Evolutionary conservation across 352 stramenopile genomes (phyloP).

Genomic region (Blastocystis sp.): DNA sequence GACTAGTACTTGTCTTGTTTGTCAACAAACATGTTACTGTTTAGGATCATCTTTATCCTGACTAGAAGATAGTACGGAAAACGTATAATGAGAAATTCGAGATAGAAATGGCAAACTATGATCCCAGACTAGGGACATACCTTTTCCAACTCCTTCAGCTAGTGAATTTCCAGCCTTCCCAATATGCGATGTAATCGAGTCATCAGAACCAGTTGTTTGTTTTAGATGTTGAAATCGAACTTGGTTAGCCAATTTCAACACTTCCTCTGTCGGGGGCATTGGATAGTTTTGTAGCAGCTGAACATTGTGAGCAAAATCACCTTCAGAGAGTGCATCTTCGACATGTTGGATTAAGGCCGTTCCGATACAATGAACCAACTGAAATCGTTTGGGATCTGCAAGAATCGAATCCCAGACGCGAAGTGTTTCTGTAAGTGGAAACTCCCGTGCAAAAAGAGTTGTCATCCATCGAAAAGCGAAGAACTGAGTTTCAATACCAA

Average conservation of each 20-base stretch:
- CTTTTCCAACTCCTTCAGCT: not conserved
- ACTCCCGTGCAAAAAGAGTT: constrained; percentile 79
- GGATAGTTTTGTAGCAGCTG: constrained; percentile 73
- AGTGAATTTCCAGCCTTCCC: not conserved
- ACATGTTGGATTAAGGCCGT: constrained; percentile 78
- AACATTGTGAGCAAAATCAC: constrained; percentile 72
- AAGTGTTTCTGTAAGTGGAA: constrained; percentile 77
- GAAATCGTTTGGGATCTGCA: constrained; percentile 76
- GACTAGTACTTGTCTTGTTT: not conserved
- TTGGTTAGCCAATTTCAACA: constrained; percentile 67
- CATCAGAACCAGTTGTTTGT: not conserved
- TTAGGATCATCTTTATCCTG: not conserved
- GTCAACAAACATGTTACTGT: not conserved
- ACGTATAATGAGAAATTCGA: too few relatives aligned
- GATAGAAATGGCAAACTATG: not conserved
- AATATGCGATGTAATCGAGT: not conserved
- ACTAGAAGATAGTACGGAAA: too few relatives aligned
- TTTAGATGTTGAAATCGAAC: constrained; percentile 53
- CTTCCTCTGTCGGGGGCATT: constrained; percentile 54
- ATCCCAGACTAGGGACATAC: not conserved
- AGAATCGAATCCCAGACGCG: constrained; percentile 82
- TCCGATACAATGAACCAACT: constrained; percentile 77
- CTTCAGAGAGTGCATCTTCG: constrained; percentile 73
- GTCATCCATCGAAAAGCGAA: constrained; percentile 81
- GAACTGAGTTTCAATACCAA: constrained; percentile 76